Base-by-base conservation (phyloP, 192 early-diverging fungal genomes). In the Gigaspora rosea region DNA sequence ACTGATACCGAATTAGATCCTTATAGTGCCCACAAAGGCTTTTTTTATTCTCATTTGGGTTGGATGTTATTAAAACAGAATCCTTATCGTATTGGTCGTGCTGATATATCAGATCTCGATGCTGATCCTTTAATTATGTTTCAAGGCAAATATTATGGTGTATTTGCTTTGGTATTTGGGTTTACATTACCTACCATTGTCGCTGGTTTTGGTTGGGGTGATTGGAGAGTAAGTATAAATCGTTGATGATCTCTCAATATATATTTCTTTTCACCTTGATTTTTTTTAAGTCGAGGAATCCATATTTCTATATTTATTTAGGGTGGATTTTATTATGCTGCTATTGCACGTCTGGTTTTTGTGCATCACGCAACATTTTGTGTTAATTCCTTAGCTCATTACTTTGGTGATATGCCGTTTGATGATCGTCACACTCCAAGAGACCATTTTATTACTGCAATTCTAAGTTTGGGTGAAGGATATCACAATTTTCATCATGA, bases 401-500 rank as follows among this genome's bases (percentile, higher is more conserved):
- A 83, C 62, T 81, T 95, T 12, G 94, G 94, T 62, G 89, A 91
- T 22, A 82, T 78, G 18, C 87, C 92, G 8, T 95, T 90, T 78
- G 95, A 97, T 83, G 94, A 97, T 81, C 85, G 90, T 46, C 89
- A 90, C 73, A 91, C 94, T 10, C 95, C 93, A n/a, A 88, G 91
- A 61, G 92, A 95, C 83, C 94, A 95, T 80, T 91, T 93, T 79
- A 85, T 94, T 65, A 94, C 93, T 2, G 93, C 93, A 41, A 78
- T 95, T 36, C 86, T 91, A 52, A 93, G 92, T n/a, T 77, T 94
- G 78, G 92, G 93, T 75, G 93, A 94, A 84, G 93, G 93, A 35
- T 93, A 94, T 83, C 94, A 94, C 86, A 95, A 95, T 85, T 93
- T 92, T 88, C 94, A 95, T 82, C 93, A 95, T 79, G 88, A 94